A percentile compares a stretch with the other conserved stretches of the same genome.
Evolutionary conservation across 441 rosid species (phyloP).

Genomic region (Eutrema salsugineum): DNA sequence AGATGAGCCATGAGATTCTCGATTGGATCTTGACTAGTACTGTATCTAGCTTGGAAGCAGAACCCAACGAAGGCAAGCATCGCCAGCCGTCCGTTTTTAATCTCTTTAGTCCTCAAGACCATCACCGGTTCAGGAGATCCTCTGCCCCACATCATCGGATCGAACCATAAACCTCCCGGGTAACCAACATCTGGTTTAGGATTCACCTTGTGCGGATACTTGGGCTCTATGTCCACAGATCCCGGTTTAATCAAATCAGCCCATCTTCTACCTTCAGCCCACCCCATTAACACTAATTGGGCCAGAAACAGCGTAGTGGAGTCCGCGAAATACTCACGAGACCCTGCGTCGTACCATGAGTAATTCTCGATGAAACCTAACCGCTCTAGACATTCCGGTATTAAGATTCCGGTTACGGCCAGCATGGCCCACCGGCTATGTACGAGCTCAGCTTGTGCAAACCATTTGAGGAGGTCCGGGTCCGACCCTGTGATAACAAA

Average conservation of each 20-base stretch:
- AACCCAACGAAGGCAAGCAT: constrained; percentile 95
- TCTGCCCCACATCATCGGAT: constrained; percentile 86
- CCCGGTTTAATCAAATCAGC: constrained; percentile 89
- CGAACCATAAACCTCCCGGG: constrained; percentile 94
- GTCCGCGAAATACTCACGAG: constrained; percentile 75
- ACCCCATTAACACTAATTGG: constrained; percentile 81
- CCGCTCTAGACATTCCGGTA: constrained; percentile 79
- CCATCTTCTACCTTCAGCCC: constrained; percentile 96
- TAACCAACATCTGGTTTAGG: constrained; percentile 83
- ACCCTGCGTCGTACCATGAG: constrained; percentile 88
- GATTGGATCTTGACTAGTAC: constrained; percentile 60
- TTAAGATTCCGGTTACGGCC: constrained; percentile 71
- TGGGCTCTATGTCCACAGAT: constrained; percentile 65
- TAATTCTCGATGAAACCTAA: constrained; percentile 63
- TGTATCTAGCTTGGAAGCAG: constrained; percentile 76
- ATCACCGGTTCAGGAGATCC: constrained; percentile 94
- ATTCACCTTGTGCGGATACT: constrained; percentile 59
- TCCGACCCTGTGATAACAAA: constrained; percentile 59
- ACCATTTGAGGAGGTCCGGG: constrained; percentile 80
- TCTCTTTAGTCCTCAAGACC: constrained; percentile 92
- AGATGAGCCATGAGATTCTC: constrained; percentile 79
- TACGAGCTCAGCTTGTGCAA: constrained; percentile 88
- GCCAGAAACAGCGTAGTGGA: constrained; percentile 62
- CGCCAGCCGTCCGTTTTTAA: constrained; percentile 85
- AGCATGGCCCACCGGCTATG: constrained; percentile 97